Conservation (phyloP, 2,329 filamentous ascomycete species). For the Ophiocordyceps australis region DNA sequence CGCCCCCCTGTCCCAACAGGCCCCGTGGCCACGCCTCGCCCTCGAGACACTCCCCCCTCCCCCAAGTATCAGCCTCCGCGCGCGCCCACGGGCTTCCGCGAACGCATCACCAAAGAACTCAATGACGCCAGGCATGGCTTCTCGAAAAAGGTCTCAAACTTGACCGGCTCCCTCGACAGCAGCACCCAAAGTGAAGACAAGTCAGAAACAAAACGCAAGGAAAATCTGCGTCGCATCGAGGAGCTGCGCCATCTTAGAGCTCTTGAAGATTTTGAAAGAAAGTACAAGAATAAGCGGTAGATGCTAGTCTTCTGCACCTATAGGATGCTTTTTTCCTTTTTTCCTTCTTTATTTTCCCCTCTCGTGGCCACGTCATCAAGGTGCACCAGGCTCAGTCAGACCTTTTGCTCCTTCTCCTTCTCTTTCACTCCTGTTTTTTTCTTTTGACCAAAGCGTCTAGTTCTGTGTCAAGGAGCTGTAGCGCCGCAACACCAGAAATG, state of each 20-base stretch:
- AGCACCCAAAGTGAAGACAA: conserved; percentile 15
- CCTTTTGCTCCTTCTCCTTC: too few species aligned
- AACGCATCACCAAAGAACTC: conserved; percentile 14
- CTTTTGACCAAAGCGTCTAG: too few species aligned
- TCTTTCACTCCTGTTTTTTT: too few species aligned
- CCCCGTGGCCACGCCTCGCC: neutral
- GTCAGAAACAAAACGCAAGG: conserved; percentile 15
- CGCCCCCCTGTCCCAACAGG: too few species aligned
- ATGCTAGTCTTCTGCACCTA: too few species aligned
- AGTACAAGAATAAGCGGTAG: conserved; percentile 16
- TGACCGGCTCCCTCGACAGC: conserved; percentile 14
- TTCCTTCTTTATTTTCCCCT: too few species aligned
- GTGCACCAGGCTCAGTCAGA: too few species aligned
- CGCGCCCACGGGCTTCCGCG: conserved; percentile 8
- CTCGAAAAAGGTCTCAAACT: conserved; percentile 12
- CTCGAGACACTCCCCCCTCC: conserved; percentile 3
- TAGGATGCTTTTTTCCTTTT: too few species aligned
- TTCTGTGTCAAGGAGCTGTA: too few species aligned
- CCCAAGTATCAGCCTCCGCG: conserved; percentile 18
- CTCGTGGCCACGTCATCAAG: too few species aligned
- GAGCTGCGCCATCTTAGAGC: conserved; percentile 15
- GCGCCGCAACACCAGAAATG: too few species aligned
- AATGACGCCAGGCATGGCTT: conserved; percentile 19
- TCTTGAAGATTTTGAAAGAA: conserved; percentile 19
- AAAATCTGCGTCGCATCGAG: conserved; percentile 16